Evolutionary conservation across 352 stramenopile genomes (phyloP).

Genomic region (Phytophthora pseudosyringae): DNA sequence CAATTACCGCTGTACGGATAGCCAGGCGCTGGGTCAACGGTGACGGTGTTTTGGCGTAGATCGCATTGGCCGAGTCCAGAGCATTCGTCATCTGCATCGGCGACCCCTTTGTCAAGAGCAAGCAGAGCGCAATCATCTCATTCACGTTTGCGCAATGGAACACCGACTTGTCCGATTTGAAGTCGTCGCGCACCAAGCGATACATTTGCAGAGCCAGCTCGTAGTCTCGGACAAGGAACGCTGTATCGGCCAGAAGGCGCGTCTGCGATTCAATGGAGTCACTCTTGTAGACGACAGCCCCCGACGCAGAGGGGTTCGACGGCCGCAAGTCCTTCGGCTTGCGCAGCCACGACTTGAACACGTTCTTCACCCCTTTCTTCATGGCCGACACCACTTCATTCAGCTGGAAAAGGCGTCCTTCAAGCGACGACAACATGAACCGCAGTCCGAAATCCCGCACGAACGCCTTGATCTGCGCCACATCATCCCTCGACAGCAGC

Average conservation of each 20-base stretch:
- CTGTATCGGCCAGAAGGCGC: slow-evolving; percentile 87
- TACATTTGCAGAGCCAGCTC: slow-evolving; percentile 92
- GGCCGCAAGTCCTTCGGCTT: slow-evolving; percentile 83
- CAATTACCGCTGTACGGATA: slow-evolving; percentile 71
- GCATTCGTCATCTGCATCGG: slow-evolving; percentile 88
- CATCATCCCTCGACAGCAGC: slow-evolving; percentile 73
- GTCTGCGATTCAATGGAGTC: slow-evolving; percentile 92
- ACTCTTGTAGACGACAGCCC: slow-evolving; percentile 64
- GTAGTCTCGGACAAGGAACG: slow-evolving; percentile 91
- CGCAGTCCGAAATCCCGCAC: slow-evolving; percentile 78
- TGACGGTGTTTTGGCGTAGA: slow-evolving; percentile 68
- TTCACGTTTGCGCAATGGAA: slow-evolving; percentile 86
- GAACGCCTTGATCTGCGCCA: slow-evolving; percentile 68
- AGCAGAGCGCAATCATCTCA: slow-evolving; percentile 89
- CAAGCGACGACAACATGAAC: slow-evolving; percentile 83
- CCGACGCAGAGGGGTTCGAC: slow-evolving; percentile 22
- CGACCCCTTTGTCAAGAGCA: slow-evolving; percentile 80
- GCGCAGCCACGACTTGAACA: slow-evolving; percentile 92
- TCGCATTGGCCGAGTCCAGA: slow-evolving; percentile 66
- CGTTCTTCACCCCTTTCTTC: slow-evolving; percentile 93
- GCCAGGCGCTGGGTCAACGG: slow-evolving; percentile 58
- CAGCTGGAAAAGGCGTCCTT: slow-evolving; percentile 84
- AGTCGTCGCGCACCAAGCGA: slow-evolving; percentile 90
- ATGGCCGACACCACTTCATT: slow-evolving; percentile 90
- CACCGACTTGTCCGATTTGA: slow-evolving; percentile 89